Base-by-base conservation (phyloP, 768 basidiomycete genomes). In the Termitomyces sp. region DNA sequence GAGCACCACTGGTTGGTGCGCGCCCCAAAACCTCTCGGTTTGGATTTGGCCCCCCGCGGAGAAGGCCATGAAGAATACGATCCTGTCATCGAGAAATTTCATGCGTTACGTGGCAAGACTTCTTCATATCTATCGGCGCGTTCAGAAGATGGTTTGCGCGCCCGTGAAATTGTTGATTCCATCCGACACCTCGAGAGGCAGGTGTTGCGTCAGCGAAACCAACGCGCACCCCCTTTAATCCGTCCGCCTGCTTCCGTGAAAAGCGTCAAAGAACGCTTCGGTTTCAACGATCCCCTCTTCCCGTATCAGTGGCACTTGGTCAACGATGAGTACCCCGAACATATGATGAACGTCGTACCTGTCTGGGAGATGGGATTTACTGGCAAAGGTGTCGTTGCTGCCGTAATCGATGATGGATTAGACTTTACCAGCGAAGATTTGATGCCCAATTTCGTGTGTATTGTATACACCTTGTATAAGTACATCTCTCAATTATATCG, bases 401-500 rank as follows among this genome's bases (percentile, higher is more conserved):
- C 94, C 8, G 79, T 99, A 49, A 87, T 99, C 15, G 97, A 99
- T 71, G 97, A 99, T 69, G 97, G 97, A 1, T 74, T 99, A 66
- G 97, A 98, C 71, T 92, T 92, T 73, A 83, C 84, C 53, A 91
- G 88, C 67, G 86, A 88, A 53, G 96, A 99, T 74, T 79, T 99
- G 53, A 85, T 87, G 15, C 86, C 79, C 42, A 99, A 98, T 74
- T 98, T 98, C 73, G 96, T 98, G 71, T 67, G 95, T 83, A 29
- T 5, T 31, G n/a, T 14, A 45, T 42, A 6, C 47, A 40, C 12
- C 4, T 51, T n/a, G 2, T 53, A 34, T 34, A 5, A 34, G 7
- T 10, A 10, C 52, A 34, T 25, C 59, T 52, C 34, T 45, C 2
- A 56, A 53, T 20, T 8, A 20, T 29, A 54, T 49, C 34, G 40